Evolutionary conservation across 805 yeast species (phyloP).

Genomic region (Pichia phayaonensis): DNA sequence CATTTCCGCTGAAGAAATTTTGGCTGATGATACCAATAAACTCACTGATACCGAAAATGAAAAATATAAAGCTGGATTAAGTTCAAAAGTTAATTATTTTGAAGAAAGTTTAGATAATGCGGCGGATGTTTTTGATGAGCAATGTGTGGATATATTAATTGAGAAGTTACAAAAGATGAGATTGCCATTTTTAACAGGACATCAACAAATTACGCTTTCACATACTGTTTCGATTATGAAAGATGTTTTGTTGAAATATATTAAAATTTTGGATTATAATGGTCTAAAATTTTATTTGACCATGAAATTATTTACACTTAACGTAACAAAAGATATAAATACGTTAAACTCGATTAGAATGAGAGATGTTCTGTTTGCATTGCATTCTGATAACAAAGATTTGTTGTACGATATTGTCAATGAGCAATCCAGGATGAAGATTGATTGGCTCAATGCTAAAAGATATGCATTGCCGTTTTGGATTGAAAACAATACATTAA

Average conservation of each 20-base stretch:
- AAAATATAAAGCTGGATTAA: neutral
- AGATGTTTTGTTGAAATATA: conserved; percentile 41
- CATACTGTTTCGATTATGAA: conserved; percentile 60
- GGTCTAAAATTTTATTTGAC: conserved; percentile 70
- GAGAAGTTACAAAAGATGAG: conserved; percentile 58
- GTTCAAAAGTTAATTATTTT: conserved; percentile 19
- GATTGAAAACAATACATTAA: conserved; percentile 43
- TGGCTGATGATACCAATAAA: neutral
- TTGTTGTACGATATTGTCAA: conserved; percentile 46
- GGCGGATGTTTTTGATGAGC: conserved; percentile 15
- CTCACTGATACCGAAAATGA: neutral
- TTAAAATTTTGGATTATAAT: conserved; percentile 45
- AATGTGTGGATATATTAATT: conserved; percentile 39
- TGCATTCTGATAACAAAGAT: conserved; percentile 74
- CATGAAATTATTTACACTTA: conserved; percentile 51
- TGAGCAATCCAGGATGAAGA: conserved; percentile 22
- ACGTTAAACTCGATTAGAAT: conserved; percentile 41
- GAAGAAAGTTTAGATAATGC: conserved; percentile 16
- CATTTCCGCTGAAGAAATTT: neutral
- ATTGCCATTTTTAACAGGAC: conserved; percentile 78
- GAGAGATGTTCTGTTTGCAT: conserved; percentile 84
- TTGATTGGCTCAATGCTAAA: conserved; percentile 55
- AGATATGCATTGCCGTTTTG: conserved; percentile 67
- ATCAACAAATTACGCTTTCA: conserved; percentile 79
- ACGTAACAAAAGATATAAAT: conserved; percentile 24